A percentile compares a stretch with the other conserved stretches of the same genome.
Conservation (phyloP, 768 basidiomycete species). For the Collybia sordida region DNA sequence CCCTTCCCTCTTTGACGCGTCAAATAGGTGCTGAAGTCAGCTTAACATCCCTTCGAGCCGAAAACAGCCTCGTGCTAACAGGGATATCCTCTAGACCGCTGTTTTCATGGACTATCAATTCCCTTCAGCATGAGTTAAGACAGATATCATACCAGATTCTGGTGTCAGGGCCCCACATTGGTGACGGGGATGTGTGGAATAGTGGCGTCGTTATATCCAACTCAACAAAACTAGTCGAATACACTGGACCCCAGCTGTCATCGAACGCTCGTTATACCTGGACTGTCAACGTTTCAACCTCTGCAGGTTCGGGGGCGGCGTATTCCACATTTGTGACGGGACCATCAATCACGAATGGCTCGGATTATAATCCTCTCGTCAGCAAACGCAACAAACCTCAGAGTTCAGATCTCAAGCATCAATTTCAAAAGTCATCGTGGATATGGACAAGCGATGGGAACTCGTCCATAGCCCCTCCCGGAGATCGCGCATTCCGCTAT, state of each 20-base stretch:
- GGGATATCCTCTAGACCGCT: conserved; percentile 7
- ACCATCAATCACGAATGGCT: too few relatives aligned
- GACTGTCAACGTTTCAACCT: conserved; percentile 20
- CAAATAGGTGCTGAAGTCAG: neutral
- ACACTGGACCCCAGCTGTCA: conserved; percentile 19
- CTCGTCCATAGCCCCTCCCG: too few relatives aligned
- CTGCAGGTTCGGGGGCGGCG: conserved; percentile 11
- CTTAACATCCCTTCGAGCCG: conserved; percentile 1
- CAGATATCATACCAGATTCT: conserved; percentile 22
- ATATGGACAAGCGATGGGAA: too few relatives aligned
- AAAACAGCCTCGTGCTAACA: neutral
- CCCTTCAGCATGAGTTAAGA: conserved; percentile 7
- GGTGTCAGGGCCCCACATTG: conserved; percentile 10
- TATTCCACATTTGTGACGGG: conserved; percentile 21
- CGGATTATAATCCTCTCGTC: too few relatives aligned
- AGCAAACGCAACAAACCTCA: too few relatives aligned
- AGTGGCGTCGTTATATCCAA: conserved; percentile 17
- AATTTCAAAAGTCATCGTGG: too few relatives aligned
- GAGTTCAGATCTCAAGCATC: neutral
- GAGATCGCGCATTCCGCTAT: conserved; percentile 26
- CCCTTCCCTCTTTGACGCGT: too few relatives aligned
- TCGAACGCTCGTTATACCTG: conserved; percentile 24
- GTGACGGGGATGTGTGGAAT: conserved; percentile 21
- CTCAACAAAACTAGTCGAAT: conserved; percentile 14
- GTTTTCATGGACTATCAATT: conserved; percentile 22